A percentile compares a stretch with the other conserved stretches of the same genome.
These are phyloP conservation scores for Castanea crenata DNA, from an alignment of 306 rosid genomes.

Conservation along the genomic window DNA sequence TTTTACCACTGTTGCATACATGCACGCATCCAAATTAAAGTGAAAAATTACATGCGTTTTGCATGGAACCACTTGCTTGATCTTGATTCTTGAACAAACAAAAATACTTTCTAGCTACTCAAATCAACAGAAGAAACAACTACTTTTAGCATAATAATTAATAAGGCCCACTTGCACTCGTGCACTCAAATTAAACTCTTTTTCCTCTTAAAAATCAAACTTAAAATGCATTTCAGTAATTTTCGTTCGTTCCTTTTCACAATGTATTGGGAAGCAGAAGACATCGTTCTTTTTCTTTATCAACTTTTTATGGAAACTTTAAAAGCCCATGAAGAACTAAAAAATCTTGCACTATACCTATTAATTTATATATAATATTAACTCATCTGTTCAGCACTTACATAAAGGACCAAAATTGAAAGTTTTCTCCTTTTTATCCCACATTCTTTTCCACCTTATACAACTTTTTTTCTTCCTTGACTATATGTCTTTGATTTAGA, in stretches of 20 bases:
- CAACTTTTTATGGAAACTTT: constrained; percentile 20
- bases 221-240: constrained; percentile 20
- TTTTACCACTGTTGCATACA: no score
- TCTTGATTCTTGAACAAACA: no score
- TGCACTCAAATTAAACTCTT: constrained; percentile 21
- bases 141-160: not conserved
- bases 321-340: constrained; percentile 7
- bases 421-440: constrained; percentile 35
- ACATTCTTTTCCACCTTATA: constrained; percentile 26
- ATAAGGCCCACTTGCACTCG: not conserved
- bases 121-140: not conserved
- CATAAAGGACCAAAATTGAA: constrained; percentile 33
- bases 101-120: not conserved
- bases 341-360: constrained; percentile 18
- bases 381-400: constrained; percentile 23
- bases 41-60: no score
- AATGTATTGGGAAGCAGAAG: constrained; percentile 11
- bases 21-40: no score
- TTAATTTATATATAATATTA: constrained; percentile 13
- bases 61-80: no score
- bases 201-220: not conserved
- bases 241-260: constrained; percentile 10
- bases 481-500: constrained; percentile 19
- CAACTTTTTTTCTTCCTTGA: constrained; percentile 19
- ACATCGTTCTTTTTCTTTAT: constrained; percentile 28